Evolutionary conservation across 2,329 filamentous ascomycete genomes (phyloP).

Genomic region (Colletotrichum zoysiae): DNA sequence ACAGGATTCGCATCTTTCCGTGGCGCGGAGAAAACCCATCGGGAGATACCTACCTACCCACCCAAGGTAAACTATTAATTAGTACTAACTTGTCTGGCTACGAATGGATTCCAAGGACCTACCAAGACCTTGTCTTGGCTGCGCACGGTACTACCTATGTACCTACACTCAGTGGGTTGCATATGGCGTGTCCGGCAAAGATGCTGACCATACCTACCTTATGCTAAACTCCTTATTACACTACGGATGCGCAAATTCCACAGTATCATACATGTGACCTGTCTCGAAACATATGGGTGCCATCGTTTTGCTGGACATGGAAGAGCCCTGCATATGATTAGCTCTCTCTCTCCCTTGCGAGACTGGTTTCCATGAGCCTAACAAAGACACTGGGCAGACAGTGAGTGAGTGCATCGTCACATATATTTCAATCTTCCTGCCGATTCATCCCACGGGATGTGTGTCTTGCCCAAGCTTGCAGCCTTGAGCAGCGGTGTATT

Average conservation of each 20-base stretch:
- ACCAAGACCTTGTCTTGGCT: not conserved
- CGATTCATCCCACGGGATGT: too few relatives aligned
- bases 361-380: not conserved
- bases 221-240: too few relatives aligned
- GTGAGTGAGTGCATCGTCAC: not conserved
- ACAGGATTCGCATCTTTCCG: not conserved
- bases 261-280: not conserved
- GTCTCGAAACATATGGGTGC: not conserved
- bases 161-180: too few relatives aligned
- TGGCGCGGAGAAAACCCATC: conserved; percentile 13
- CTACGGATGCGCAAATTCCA: not conserved
- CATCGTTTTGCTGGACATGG: not conserved
- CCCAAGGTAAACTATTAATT: not conserved
- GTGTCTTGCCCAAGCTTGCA: not conserved
- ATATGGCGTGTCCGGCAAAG: not conserved
- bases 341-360: not conserved
- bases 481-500: too few relatives aligned
- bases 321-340: not conserved
- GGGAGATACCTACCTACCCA: not conserved
- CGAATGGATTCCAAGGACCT: not conserved
- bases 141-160: not conserved
- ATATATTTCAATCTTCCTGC: too few relatives aligned
- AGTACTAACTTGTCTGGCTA: not conserved
- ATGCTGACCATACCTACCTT: not conserved
- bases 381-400: too few relatives aligned